phyloP scores from a whole-genome alignment of 2,329 filamentous ascomycete species.

The Penicillium aurantiogriseum region DNA sequence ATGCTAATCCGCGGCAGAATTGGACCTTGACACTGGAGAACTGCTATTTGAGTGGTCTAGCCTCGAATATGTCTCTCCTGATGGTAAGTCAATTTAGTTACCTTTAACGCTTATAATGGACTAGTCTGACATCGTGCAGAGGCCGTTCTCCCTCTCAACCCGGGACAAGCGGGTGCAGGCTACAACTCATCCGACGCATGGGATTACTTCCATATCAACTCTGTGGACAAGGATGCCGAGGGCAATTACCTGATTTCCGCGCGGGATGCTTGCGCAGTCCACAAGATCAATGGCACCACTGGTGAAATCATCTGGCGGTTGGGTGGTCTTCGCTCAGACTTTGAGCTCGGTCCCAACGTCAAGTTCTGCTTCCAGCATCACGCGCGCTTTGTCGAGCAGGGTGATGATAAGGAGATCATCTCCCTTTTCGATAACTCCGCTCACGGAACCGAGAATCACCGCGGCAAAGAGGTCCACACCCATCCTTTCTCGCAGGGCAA shows the following conservation, averaged over 20 bases:
- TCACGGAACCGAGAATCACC: constrained; percentile 38
- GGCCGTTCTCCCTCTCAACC: constrained; percentile 42
- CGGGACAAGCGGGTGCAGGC: constrained; percentile 44
- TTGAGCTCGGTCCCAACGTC: constrained; percentile 44
- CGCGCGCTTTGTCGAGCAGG: constrained; percentile 48
- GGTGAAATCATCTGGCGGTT: constrained; percentile 52
- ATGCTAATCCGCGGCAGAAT: constrained; percentile 21
- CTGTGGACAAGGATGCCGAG: constrained; percentile 40
- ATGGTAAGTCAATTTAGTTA: no score
- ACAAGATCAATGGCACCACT: constrained; percentile 49
- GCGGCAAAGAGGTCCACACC: constrained; percentile 7
- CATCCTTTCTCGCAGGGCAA: constrained; percentile 45
- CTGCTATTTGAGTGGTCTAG: no score
- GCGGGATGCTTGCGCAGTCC: constrained; percentile 47
- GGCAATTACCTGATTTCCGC: constrained; percentile 52
- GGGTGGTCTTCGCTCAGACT: constrained; percentile 47
- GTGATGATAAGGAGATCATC: constrained; percentile 50
- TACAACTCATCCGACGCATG: constrained; percentile 44
- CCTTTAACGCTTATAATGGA: no score
- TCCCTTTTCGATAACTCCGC: constrained; percentile 57
- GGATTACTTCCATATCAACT: constrained; percentile 55
- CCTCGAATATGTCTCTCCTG: no score
- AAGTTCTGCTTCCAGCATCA: constrained; percentile 54
- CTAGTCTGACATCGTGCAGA: no score
- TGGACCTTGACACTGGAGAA: constrained; percentile 49